Evolutionary conservation across 192 early-diverging fungal genomes (phyloP), one percentile per base, ranked within the genome.

Genomic region (Lunasporangiospora selenospora): DNA sequence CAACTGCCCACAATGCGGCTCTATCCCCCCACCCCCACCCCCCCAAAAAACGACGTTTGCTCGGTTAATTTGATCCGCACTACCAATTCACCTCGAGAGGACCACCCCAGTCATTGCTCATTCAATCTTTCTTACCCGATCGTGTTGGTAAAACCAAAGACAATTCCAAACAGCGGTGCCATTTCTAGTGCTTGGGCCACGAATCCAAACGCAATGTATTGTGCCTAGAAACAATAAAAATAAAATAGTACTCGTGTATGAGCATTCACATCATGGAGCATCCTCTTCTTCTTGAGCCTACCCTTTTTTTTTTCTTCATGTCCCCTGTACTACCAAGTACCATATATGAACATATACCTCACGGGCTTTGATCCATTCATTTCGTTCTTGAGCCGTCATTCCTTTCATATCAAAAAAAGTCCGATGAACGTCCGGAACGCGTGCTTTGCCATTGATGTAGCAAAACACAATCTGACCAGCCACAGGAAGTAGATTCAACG

Each of bases 61-160:
- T n/a, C n/a, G n/a, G n/a, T n/a, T n/a, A n/a, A n/a, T n/a, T n/a
- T n/a, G n/a, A n/a, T n/a, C n/a, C n/a, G n/a, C n/a, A n/a, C n/a
- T n/a, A n/a, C n/a, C n/a, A n/a, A n/a, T n/a, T n/a, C n/a, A n/a
- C n/a, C n/a, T n/a, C n/a, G n/a, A n/a, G n/a, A n/a, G n/a, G n/a
- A n/a, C n/a, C n/a, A n/a, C n/a, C n/a, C n/a, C n/a, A n/a, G n/a
- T n/a, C n/a, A n/a, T n/a, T n/a, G n/a, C n/a, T n/a, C n/a, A n/a
- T n/a, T n/a, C n/a, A n/a, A n/a, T n/a, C n/a, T n/a, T n/a, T 38
- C 53, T 33, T 58, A 66, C 64, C 47, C 64, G 30, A 66, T 66
- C 4, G 54, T 50, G 46, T 66, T 66, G 9, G 64, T 66, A 21
- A 66, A 66, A 9, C 64, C 48, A 52, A 66, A 66, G 33, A 66